Base-by-base conservation (phyloP, 1,139 yeast species). In the Suhomyces guaymorum region DNA sequence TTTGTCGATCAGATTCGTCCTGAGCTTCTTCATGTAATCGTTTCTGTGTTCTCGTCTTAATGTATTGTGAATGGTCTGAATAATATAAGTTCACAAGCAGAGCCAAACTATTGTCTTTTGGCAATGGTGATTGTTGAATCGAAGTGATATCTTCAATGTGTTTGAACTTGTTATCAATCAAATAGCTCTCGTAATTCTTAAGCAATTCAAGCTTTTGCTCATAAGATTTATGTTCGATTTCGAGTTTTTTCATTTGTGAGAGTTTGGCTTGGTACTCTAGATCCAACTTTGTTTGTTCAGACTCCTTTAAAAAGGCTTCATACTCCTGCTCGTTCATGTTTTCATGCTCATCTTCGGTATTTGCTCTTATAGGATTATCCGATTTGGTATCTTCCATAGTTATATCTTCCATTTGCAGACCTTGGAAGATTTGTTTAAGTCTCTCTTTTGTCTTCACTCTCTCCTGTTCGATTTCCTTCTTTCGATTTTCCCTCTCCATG, bases 401-500 rank as follows among this genome's bases (percentile, higher is more conserved):
- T 28, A 37, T 25, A 37, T 34, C 40, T 7, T 35, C 44, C n/a
- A 30, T 30, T 5, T 26, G 27, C 11, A 26, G 21, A 5, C 74
- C 76, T 38, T 73, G 74, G 45, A 75, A 75, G 24, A 80, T 54
- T 37, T 66, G 60, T 47, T 74, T 70, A 41, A 82, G 55, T 32
- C 77, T 73, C 27, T 62, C 56, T 46, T 74, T 75, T 2, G 82
- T 71, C 36, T 74, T 70, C 29, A 59, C 63, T 35, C 79, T 63
- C 47, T 82, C 90, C 22, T 61, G 65, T 26, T 71, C 63, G 9
- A 69, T 55, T 46, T 79, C 82, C 38, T 66, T 66, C 33, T 70
- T 72, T 28, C 82, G 66, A 35, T 77, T 77, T 30, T 72, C 73
- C 42, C 71, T 70, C 44, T 83, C 90, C 21, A 77, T 61, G 23